A percentile compares a stretch with the other conserved stretches of the same genome.
Conservation (phyloP, 192 early-diverging fungal species). For the Podila clonocystis region DNA sequence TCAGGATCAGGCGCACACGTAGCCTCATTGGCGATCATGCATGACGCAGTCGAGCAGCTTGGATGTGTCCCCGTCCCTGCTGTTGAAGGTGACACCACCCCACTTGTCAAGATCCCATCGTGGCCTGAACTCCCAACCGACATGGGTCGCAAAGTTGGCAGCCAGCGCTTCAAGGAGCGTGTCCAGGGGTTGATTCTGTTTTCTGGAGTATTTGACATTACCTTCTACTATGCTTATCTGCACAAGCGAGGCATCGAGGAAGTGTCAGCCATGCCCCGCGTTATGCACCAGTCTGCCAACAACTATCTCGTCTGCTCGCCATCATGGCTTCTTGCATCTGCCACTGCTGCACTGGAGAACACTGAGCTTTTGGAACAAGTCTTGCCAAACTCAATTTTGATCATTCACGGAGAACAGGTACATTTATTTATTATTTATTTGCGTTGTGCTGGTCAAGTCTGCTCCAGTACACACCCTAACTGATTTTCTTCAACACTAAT, state of each 20-base stretch:
- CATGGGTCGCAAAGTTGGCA: constrained; percentile 38
- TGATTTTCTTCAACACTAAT: neutral
- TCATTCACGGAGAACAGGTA: constrained; percentile 43
- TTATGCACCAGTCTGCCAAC: constrained; percentile 48
- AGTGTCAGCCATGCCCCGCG: constrained; percentile 49
- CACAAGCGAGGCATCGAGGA: constrained; percentile 55
- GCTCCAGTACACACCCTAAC: neutral
- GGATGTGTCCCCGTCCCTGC: constrained; percentile 23
- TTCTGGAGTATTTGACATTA: constrained; percentile 56
- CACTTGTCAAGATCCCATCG: constrained; percentile 20
- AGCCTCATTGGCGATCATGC: constrained; percentile 51
- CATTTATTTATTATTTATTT: neutral
- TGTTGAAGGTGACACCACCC: constrained; percentile 20
- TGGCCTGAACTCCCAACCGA: constrained; percentile 52
- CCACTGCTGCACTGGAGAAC: constrained; percentile 18
- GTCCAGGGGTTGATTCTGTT: constrained; percentile 48
- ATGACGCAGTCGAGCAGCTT: constrained; percentile 48
- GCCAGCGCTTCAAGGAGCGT: constrained; percentile 22
- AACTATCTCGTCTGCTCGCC: constrained; percentile 50
- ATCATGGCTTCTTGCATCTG: constrained; percentile 36
- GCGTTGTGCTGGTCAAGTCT: neutral
- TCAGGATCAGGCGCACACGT: constrained; percentile 51
- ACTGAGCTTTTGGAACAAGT: constrained; percentile 45
- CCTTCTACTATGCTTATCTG: constrained; percentile 56
- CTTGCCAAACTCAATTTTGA: constrained; percentile 39